Evolutionary conservation across 1,139 yeast genomes (phyloP), one percentile per base, ranked within the genome.

Genomic region (Candida pseudoviswanathii): DNA sequence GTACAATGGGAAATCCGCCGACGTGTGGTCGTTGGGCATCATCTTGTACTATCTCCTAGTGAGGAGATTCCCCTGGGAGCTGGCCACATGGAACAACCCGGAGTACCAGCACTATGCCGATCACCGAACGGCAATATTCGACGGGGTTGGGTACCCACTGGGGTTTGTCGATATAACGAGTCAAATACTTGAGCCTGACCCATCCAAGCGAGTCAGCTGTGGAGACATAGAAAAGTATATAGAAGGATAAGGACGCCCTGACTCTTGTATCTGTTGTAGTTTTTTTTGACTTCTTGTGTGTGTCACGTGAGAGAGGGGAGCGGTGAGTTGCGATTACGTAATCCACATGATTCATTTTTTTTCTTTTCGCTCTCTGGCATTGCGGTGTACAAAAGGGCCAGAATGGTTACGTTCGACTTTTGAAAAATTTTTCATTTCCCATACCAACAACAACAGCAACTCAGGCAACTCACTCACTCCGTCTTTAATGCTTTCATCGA

Each of bases 1-100:
- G 10, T 81, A 81, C 56, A 66, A 72, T 49, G 80, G 82, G 0
- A 62, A 58, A 44, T 61, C 61, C 32, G 67, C 70, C 5, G 85
- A 81, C 54, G 58, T 77, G 8, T 81, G 85, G 85, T 73, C 83
- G 0, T 52, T 78, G 37, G 16, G 11, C 10, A 33, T 33, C 1
- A 62, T 79, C 2, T 57, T 77, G 2, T 70, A 67, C 50, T 72
- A 67, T 53, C 54, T 76, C 51, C 16, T 67, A 3, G 56, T 59
- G 25, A 52, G 56, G 25, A 55, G 47, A 29, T 65, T 60, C 43
- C 78, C 78, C 3, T 76, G 81, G 80, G 62, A 62, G 51, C 52
- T 57, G 40, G 78, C 80, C 7, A 58, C 58, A 30, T 51, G 53
- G 47, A 58, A 56, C 33, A 70, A 65, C 47, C 44, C 45, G 8